Evolutionary conservation across 495 filamentous ascomycete genomes (phyloP), one percentile per base, ranked within the genome.

Genomic region (Chaetomium cochliodes): DNA sequence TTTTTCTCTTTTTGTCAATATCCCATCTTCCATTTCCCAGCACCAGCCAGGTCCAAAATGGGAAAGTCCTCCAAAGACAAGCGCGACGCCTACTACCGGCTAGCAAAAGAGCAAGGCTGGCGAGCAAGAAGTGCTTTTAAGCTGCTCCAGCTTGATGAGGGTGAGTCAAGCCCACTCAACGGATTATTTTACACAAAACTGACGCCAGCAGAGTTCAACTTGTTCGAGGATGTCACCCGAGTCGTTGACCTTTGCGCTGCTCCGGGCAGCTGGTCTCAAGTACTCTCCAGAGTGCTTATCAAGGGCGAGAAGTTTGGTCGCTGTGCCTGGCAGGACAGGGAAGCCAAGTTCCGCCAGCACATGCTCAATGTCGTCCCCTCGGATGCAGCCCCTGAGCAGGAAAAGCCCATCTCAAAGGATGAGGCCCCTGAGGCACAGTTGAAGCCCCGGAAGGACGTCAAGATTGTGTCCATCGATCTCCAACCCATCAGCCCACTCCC

Each of bases 41-140:
- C n/a, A n/a, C n/a, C n/a, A n/a, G n/a, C 8, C 16, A 9, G 11
- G 11, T 7, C 23, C 25, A 70, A 47, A 25, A 98, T 98, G 94
- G 94, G 94, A 2, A 97, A 97, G 75, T 96, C 94, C 0, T 97
- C 93, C 42, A 98, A 98, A 78, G 94, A 98, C 72, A 98, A 98
- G 80, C 90, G 94, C 55, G 94, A 98, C 74, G 91, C 92, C 58
- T 98, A 98, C 78, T 98, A 98, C 73, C 87, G 94, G 33, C 88
- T 98, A 9, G 94, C 94, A 5, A 98, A 98, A 79, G 94, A 98
- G 72, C 92, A 98, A 83, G 93, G 94, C 63, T 98, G 93, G 93
- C 91, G 94, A 28, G 94, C 94, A 18, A 89, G 94, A 57, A 93
- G 90, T 63, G 94, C 94, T 39, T 98, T 96, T 86, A 98, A 98